These are phyloP conservation scores for Claviceps arundinis DNA, from an alignment of 2,329 filamentous ascomycete species.

Conservation along the genomic window DNA sequence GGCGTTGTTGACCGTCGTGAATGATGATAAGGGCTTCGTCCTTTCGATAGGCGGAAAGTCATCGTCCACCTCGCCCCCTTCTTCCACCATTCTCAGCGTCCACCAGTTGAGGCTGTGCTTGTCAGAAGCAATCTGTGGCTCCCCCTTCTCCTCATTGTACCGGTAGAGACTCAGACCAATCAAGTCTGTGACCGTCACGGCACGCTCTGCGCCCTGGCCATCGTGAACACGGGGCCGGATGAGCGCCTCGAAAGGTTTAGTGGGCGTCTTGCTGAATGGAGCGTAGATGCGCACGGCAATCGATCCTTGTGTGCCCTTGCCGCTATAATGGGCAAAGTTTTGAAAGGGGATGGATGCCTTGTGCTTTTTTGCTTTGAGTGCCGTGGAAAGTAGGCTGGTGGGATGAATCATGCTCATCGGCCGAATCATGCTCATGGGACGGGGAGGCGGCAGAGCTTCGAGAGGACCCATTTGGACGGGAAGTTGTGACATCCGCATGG, in stretches of 20 bases:
- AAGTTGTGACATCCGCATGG: conserved; percentile 49
- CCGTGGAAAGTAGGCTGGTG: conserved; percentile 57
- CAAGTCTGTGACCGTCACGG: conserved; percentile 64
- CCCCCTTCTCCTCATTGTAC: conserved; percentile 63
- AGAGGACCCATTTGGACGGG: conserved; percentile 43
- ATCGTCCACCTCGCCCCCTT: conserved; percentile 73
- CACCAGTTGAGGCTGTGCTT: conserved; percentile 71
- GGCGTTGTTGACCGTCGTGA: conserved; percentile 72
- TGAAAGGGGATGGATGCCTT: conserved; percentile 61
- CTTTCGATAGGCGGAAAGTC: conserved; percentile 71
- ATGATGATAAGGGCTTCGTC: conserved; percentile 60
- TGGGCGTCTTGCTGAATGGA: conserved; percentile 52
- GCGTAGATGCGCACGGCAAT: conserved; percentile 66
- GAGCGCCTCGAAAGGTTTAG: conserved; percentile 56
- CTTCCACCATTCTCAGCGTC: conserved; percentile 71
- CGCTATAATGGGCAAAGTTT: conserved; percentile 61
- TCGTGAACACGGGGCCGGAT: conserved; percentile 58
- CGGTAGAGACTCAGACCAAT: conserved; percentile 68
- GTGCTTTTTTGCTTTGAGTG: conserved; percentile 57
- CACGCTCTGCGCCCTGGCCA: conserved; percentile 44
- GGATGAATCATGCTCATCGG: conserved; percentile 56
- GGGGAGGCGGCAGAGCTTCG: conserved; percentile 55
- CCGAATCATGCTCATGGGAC: conserved; percentile 50
- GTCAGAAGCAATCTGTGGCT: conserved; percentile 49
- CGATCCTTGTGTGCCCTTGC: conserved; percentile 65